Base-by-base conservation (phyloP, 345 rosid genomes). In the Angophora floribunda region DNA sequence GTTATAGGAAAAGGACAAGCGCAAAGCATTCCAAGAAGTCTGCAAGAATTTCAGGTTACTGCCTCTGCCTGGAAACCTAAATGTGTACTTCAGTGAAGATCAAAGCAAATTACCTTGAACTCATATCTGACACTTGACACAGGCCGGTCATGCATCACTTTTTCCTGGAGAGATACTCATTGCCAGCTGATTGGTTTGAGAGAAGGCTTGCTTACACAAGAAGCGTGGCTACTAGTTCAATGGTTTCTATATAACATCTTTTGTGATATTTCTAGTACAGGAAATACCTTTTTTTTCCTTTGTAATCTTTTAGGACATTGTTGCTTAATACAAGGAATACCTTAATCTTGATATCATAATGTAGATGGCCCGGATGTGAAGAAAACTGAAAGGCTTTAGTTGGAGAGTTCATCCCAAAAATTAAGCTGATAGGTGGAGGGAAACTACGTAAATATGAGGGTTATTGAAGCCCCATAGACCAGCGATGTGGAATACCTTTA, bases 181-280 rank as follows among this genome's bases (percentile, higher is more conserved):
- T 94, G 90, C 99, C 99, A 44, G 95, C 99, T 90, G 98, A 95
- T 92, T 97, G 99, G 99, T 97, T 96, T 95, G 99, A 96, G 94
- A 97, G 95, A 93, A 94, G 99, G 93, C 99, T 97, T 88, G 99
- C 99, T 44, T 97, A 95, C 91, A 94, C 99, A 22, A 95, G 98
- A 89, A 97, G 99, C 91, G 97, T 97, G 67, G 98, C 99, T 88
- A 93, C 99, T 88, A 97, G 96, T 93, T 97, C 99, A 92, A 97
- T 97, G 99, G 99, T 94, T 88, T 88, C 95, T 90, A 15, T 87
- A 10, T 57, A 49, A 88, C 61, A 85, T 7, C 67, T 32, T 17
- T 78, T 63, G 85, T 36, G 36, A 55, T 82, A 75, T 75, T 75
- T 36, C 82, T 75, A 36, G 80, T 70, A 36, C 14, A 52, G 47